Base-by-base conservation (phyloP, 345 rosid species). In the Pugionium cornutum region DNA sequence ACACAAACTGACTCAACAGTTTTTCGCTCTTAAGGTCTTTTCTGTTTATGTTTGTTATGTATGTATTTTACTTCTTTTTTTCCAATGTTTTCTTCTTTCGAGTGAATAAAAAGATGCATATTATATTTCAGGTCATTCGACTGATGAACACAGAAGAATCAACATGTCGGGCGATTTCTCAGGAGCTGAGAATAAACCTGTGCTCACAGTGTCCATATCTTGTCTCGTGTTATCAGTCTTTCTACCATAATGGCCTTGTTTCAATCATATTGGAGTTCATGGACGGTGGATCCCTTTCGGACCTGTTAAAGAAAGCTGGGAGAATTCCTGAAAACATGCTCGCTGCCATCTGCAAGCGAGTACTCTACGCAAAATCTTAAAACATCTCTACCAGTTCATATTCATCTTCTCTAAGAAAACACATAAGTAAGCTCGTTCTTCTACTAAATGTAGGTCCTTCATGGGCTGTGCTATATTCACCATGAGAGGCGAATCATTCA, bases 1-100 rank as follows among this genome's bases (percentile, higher is more conserved):
- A 70, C 99, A 94, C 81, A 94, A 94, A 73, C 89, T 91, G 83
- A 83, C 89, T 60, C 84, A 82, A 64, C 95, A 84, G 62, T 90
- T 94, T 68, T 89, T 94, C 67, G 99, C 99, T 40, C 78, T 89
- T 58, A 94, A 94, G 96, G 98, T 89, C 52, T 5, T 39, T 36
- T 46, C 47, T 40, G 18, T 0, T 67, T 67, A 10, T 18, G 4
- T 58, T 4, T 33, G 7, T 49, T 36, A 11, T 53, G 33, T 30
- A 6, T 50, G 5, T 37, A 11, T 33, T 41, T 34, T 34, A 34
- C 32, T 6, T 71, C 48, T 27, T 18, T 27, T 27, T 29, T 5
- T 11, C 2, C 4, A 32, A 35, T 53, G 42, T 42, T 25, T 52
- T 50, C 43, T 55, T 49, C 36, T 55, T 44, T 64, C 7, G 25